Evolutionary conservation across 2,329 filamentous ascomycete species (phyloP), one percentile per base, ranked within the genome.

Genomic region (Aulographum hederae): DNA sequence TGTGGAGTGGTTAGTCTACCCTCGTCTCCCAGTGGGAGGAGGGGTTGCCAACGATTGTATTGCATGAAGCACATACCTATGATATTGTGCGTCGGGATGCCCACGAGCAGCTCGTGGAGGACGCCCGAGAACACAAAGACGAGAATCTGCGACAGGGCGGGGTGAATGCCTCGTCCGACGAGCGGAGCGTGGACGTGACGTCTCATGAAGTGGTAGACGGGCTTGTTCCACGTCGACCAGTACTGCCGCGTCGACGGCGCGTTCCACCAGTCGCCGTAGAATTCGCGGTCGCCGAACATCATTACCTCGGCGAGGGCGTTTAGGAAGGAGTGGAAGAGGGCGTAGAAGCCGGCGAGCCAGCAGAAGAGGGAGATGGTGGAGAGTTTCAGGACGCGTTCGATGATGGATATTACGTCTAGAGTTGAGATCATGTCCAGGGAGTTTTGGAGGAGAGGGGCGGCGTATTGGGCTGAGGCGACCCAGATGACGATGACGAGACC

Each of bases 261-360:
- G 48, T 98, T 98, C 89, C 89, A 98, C 89, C 89, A 98, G 47
- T 93, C 84, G 23, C 80, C 77, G 53, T 98, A 98, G 53, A 98
- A 98, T 32, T 85, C 78, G 18, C 89, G 71, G 51, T 98, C 89
- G 13, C 78, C 89, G 46, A 98, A 98, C 27, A 69, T 67, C 61
- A 82, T 78, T 10, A 95, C 60, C 52, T 98, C 89, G 3, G 86
- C 86, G 14, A 95, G 61, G 0, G 82, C 82, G 46, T 98, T 98
- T 31, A 98, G 61, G 38, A 80, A 75, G 2, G 80, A 86, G 48
- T 98, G 89, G 58, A 98, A 98, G 11, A 95, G 58, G 2, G 86
- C 89, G 46, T 94, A 95, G 64, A 98, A 98, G 4, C 89, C 86
- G 1, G 85, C 85, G 1, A 98, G 74, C 89, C 89, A 98, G 50